These are phyloP conservation scores for Globisporangium emineosum DNA, from an alignment of 352 stramenopile genomes.

Conservation along the genomic window DNA sequence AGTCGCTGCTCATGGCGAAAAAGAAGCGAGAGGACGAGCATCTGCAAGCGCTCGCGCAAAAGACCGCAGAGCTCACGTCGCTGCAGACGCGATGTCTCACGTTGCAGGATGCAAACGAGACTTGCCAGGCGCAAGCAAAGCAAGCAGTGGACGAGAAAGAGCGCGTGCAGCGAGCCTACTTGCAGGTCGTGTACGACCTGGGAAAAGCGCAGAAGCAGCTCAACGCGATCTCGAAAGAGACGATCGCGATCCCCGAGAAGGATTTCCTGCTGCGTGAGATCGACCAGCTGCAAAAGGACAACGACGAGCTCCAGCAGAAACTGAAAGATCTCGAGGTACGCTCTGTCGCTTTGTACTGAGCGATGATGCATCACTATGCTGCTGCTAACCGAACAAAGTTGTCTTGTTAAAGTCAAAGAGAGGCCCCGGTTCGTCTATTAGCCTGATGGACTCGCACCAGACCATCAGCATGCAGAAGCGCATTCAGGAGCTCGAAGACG, in stretches of 20 bases:
- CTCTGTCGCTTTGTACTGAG: too few species aligned
- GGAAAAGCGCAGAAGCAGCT: constrained; percentile 44
- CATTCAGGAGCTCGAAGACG: constrained; percentile 31
- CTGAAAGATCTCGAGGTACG: constrained; percentile 28
- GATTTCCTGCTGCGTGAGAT: constrained; percentile 36
- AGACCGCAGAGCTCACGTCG: constrained; percentile 24
- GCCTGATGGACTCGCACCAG: constrained; percentile 6
- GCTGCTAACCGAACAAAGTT: neutral
- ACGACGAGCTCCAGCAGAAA: constrained; percentile 27
- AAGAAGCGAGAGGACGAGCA: constrained; percentile 25
- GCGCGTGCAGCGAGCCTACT: constrained; percentile 43
- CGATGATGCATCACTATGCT: too few species aligned
- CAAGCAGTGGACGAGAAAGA: constrained; percentile 36
- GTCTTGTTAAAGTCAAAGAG: constrained; percentile 3
- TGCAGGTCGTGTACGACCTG: constrained; percentile 47
- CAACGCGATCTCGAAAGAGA: constrained; percentile 35
- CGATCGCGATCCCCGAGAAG: constrained; percentile 23
- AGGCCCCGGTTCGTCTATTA: neutral
- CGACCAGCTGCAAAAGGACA: constrained; percentile 29
- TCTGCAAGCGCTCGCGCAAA: constrained; percentile 24
- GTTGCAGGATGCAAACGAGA: constrained; percentile 35
- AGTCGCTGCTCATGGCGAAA: constrained; percentile 21
- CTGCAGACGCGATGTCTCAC: constrained; percentile 27
- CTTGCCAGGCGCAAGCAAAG: constrained; percentile 27
- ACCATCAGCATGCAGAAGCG: constrained; percentile 21